Conservation (phyloP, 1,284 basidiomycete genomes). For the Phenoliferia sp. region DNA sequence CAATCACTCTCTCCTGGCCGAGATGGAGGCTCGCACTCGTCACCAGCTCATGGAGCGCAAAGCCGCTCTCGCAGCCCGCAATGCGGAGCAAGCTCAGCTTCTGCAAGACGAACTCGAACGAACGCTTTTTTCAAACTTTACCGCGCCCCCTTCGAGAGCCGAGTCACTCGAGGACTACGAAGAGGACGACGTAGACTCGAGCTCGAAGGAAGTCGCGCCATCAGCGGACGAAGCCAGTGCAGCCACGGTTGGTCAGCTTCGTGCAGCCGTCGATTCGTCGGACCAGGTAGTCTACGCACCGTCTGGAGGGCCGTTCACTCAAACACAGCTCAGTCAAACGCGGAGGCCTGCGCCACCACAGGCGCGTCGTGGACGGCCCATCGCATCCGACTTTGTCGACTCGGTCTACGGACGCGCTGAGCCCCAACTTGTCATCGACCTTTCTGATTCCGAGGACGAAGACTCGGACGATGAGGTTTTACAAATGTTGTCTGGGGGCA, state of each 20-base stretch:
- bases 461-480: neutral
- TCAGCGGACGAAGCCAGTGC: neutral
- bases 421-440: neutral
- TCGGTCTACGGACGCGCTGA: neutral
- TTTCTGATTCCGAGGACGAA: neutral
- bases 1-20: neutral
- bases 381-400: neutral
- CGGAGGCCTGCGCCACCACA: neutral
- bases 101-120: constrained; percentile 21
- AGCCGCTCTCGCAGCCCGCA: constrained; percentile 17
- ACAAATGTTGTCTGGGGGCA: neutral
- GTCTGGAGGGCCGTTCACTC: constrained; percentile 7
- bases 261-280: neutral
- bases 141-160: neutral
- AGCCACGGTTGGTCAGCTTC: neutral
- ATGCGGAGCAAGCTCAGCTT: constrained; percentile 17
- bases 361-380: neutral
- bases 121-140: constrained; percentile 7
- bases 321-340: neutral
- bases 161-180: neutral
- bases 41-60: constrained; percentile 23
- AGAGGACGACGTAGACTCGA: neutral
- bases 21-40: constrained; percentile 21
- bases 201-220: neutral
- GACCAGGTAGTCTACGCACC: neutral